phyloP scores from a whole-genome alignment of 164 flowering plant species.

The Aristolochia contorta region DNA sequence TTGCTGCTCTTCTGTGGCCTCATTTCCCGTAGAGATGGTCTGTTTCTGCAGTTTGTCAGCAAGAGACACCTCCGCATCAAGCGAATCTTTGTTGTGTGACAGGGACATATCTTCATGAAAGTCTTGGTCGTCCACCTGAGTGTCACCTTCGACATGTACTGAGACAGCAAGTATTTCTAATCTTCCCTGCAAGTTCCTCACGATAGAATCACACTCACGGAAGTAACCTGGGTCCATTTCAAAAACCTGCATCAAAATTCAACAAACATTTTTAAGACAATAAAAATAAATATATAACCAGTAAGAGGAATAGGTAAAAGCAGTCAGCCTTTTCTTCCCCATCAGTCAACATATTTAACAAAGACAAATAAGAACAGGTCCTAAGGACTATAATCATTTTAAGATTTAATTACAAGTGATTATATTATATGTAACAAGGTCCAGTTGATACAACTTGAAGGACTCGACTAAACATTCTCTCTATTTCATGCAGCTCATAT shows the following conservation, averaged over 20 bases:
- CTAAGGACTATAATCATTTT: no score
- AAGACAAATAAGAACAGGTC: no score
- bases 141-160: constrained; percentile 68
- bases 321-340: no score
- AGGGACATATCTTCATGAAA: constrained; percentile 40
- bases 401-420: no score
- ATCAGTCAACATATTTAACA: no score
- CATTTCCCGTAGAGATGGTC: constrained; percentile 27
- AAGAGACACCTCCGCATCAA: constrained; percentile 26
- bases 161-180: constrained; percentile 78
- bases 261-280: no score
- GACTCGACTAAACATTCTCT: no score
- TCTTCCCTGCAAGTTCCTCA: constrained; percentile 68
- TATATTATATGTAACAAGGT: no score
- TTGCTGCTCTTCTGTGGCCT: constrained; percentile 21
- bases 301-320: no score
- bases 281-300: no score
- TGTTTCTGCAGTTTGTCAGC: constrained; percentile 54
- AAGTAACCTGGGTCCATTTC: constrained; percentile 75
- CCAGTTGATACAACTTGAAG: no score
- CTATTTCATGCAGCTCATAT: no score
- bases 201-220: constrained; percentile 63
- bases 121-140: constrained; percentile 54
- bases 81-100: constrained; percentile 20
- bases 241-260: constrained; percentile 47